These are phyloP conservation scores for Alternaria triticimaculans DNA, from an alignment of 2,329 filamentous ascomycete genomes.

Conservation along the genomic window DNA sequence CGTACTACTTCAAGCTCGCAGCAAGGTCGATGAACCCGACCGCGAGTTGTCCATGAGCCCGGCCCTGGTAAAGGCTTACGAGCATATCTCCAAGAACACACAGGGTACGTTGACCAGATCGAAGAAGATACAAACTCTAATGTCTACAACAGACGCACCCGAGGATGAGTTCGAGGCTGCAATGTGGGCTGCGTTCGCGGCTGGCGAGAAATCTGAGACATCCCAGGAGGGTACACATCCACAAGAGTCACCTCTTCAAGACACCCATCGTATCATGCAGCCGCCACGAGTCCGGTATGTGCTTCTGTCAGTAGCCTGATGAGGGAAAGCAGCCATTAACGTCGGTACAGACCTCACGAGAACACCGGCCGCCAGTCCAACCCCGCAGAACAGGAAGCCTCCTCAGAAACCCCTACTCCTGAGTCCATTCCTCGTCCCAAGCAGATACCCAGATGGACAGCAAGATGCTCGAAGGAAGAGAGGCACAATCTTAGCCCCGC, in stretches of 20 bases:
- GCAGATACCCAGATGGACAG: not conserved
- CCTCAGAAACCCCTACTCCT: not conserved
- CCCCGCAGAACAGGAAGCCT: not conserved
- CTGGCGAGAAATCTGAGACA: not conserved
- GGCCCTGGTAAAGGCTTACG: not conserved
- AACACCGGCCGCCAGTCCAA: not conserved
- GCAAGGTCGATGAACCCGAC: not conserved
- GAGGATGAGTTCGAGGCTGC: not conserved
- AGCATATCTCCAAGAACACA: not conserved
- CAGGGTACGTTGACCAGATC: not conserved
- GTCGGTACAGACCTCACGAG: not conserved
- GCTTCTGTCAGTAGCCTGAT: not conserved
- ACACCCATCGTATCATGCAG: not conserved
- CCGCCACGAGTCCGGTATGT: not conserved
- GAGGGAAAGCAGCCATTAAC: not conserved
- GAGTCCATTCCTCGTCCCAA: not conserved
- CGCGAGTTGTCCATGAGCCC: not conserved
- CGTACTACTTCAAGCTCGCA: not conserved
- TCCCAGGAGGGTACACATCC: not conserved
- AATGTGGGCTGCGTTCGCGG: fast-evolving
- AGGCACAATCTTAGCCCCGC: not conserved
- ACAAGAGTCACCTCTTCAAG: not conserved
- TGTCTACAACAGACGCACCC: not conserved
- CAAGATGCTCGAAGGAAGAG: not conserved
- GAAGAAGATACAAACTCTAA: not conserved